These are phyloP conservation scores for Agrocybe pediades DNA, from an alignment of 768 basidiomycete species.

Conservation along the genomic window DNA sequence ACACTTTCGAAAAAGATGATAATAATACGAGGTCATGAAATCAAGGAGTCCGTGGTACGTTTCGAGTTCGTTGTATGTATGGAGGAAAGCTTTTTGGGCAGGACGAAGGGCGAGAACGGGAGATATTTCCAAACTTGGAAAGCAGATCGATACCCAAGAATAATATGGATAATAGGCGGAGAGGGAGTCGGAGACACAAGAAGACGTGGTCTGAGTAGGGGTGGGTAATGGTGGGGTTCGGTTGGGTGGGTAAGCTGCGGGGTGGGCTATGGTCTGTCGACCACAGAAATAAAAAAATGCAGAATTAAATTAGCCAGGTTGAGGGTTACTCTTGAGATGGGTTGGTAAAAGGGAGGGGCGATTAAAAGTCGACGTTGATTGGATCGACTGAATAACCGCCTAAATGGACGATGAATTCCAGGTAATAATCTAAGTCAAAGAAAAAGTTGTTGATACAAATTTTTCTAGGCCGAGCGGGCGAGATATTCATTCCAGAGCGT, in stretches of 20 bases:
- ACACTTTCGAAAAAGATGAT: background rate
- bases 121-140: background rate
- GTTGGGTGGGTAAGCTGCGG: background rate
- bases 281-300: constrained; percentile 17
- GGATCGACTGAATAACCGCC: background rate
- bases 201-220: constrained; percentile 3
- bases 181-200: background rate
- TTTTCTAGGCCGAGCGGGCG: constrained; percentile 21
- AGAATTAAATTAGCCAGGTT: constrained; percentile 16
- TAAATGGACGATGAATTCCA: constrained; percentile 1
- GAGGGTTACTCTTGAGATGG: constrained; percentile 6
- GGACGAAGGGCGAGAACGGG: background rate
- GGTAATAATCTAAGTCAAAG: background rate
- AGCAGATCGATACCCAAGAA: background rate
- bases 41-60: constrained; percentile 7
- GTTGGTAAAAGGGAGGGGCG: no score
- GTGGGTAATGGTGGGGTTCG: background rate
- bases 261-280: background rate
- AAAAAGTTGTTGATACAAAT: background rate
- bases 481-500: constrained; percentile 56
- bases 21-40: background rate
- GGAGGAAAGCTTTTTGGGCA: background rate
- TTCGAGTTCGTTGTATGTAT: constrained; percentile 5
- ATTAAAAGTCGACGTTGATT: constrained; percentile 7
- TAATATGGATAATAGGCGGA: background rate